A percentile compares a stretch with the other conserved stretches of the same genome.
Evolutionary conservation across 495 filamentous ascomycete species (phyloP).

Genomic region (Tuber borchii): DNA sequence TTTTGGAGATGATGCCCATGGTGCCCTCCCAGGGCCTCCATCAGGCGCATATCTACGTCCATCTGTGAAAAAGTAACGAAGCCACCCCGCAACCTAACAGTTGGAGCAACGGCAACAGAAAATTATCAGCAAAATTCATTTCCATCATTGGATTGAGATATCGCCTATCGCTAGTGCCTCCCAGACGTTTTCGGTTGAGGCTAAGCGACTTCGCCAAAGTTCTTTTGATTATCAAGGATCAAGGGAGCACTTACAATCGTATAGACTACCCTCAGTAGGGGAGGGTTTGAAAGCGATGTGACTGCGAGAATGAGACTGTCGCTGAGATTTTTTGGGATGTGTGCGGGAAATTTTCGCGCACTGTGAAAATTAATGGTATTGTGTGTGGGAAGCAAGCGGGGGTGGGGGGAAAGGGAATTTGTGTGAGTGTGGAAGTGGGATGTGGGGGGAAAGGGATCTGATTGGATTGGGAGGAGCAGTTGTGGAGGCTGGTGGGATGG

Average conservation of each 20-base stretch:
- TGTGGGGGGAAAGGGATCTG: neutral
- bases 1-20: neutral
- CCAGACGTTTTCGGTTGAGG: neutral
- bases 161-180: neutral
- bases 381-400: conserved; percentile 20
- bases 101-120: neutral
- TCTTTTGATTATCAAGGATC: conserved; percentile 9
- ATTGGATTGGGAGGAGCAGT: neutral
- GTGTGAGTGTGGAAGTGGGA: neutral
- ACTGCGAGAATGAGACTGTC: conserved; percentile 39
- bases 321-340: conserved; percentile 28
- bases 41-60: neutral
- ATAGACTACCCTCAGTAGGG: conserved; percentile 25
- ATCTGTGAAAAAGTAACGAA: neutral
- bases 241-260: conserved; percentile 29
- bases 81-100: neutral
- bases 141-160: neutral
- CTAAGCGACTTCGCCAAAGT: neutral
- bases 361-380: conserved; percentile 31
- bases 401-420: neutral
- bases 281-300: conserved; percentile 30
- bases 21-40: neutral
- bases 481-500: neutral
- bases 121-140: conserved; percentile 1
- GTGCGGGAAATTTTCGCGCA: conserved; percentile 27